Evolutionary conservation across 164 flowering plant species (phyloP).

Genomic region (Vitis amurensis): DNA sequence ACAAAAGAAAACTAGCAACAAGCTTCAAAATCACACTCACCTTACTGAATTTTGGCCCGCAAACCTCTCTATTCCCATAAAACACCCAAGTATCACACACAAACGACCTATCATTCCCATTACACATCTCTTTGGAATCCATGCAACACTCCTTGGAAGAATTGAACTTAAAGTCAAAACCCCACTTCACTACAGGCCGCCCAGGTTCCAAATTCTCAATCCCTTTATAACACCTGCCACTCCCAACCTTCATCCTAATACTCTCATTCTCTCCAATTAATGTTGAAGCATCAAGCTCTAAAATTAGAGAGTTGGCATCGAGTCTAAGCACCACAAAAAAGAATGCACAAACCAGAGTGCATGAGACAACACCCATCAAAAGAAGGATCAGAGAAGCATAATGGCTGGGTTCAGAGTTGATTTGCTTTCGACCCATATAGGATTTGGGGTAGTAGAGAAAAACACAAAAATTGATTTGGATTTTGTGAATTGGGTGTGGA

Average conservation of each 20-base stretch:
- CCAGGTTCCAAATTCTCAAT: constrained; percentile 80
- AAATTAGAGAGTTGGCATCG: constrained; percentile 4
- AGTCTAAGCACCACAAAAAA: constrained; percentile 37
- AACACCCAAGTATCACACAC: constrained; percentile 95
- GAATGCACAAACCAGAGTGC: constrained; percentile 47
- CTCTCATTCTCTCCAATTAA: constrained; percentile 8
- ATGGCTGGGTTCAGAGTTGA: constrained; percentile 38
- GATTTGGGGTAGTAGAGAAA: constrained; percentile 8
- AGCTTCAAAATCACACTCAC: constrained; percentile 32
- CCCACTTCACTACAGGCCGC: constrained; percentile 97
- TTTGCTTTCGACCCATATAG: constrained; percentile 60
- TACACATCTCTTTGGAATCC: constrained; percentile 89
- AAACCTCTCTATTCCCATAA: constrained; percentile 64
- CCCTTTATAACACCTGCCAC: constrained; percentile 69
- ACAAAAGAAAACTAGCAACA: neutral
- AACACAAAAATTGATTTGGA: constrained; percentile 25
- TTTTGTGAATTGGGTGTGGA: constrained; percentile 7
- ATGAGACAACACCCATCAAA: constrained; percentile 42
- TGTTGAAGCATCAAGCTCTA: constrained; percentile 9
- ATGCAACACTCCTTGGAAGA: constrained; percentile 66
- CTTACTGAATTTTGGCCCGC: constrained; percentile 80
- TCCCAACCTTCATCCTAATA: constrained; percentile 8
- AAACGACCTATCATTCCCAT: constrained; percentile 73
- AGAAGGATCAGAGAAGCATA: constrained; percentile 37
- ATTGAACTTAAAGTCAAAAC: constrained; percentile 77